Evolutionary conservation across 2,329 filamentous ascomycete genomes (phyloP), one percentile per base, ranked within the genome.

Genomic region (Fusarium bulbicola): DNA sequence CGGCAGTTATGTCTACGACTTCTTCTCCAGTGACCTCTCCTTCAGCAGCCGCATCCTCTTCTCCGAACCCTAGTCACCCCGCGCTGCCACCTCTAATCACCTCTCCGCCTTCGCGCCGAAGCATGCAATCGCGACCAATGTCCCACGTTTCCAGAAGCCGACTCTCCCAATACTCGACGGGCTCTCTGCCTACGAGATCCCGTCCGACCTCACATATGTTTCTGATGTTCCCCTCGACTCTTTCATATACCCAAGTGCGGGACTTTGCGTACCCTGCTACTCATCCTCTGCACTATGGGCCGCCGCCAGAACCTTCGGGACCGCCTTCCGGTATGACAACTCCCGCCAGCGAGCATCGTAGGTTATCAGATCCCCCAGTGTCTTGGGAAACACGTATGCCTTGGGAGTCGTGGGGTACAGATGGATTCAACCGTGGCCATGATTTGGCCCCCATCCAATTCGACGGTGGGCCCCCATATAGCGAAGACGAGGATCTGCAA

Each of bases 401-500:
- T 39, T 91, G 89, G 88, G 88, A 89, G 47, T 84, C 84, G 32
- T 90, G 88, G 87, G 79, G 82, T 63, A 74, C 86, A 78, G 82
- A 88, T 75, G 81, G 87, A 39, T 87, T 89, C 70, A 88, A 86
- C 73, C 91, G 88, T 60, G 90, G 87, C 30, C 88, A 93, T 74
- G 92, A 95, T 78, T 86, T 97, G 21, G 92, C 94, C 15, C 92
- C 93, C 26, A 95, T 96, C 79, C 90, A 94, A 54, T 95, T 96
- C 77, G 93, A 90, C 8, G 94, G 96, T 79, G 95, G 95, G 0
- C 95, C 95, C 28, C 95, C 95, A 6, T 98, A 95, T 85, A 97
- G 94, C 81, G 95, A 98, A 83, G 95, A 98, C 78, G 95, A 98
- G 77, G 96, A 98, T 81, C 87, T 98, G 47, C 94, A 96, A 79